Evolutionary conservation across 2,329 filamentous ascomycete species (phyloP).

Genomic region (Cadophora malorum): DNA sequence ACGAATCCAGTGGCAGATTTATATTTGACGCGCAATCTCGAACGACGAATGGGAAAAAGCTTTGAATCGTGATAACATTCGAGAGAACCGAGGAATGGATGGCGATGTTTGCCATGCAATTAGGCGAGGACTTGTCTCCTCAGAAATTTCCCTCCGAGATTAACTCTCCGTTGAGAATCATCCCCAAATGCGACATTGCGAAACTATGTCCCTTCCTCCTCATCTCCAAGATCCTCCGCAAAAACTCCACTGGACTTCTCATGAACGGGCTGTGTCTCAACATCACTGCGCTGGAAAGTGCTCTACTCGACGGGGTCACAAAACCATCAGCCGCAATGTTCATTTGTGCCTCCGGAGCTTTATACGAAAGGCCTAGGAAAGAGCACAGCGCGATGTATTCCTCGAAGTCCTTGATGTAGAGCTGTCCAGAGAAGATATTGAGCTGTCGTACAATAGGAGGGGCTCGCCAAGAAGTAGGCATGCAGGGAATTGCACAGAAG

Average conservation of each 20-base stretch:
- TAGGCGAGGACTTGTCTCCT: neutral
- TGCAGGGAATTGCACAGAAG: neutral
- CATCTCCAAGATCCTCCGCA: neutral
- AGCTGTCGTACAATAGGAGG: neutral
- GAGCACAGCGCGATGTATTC: too few species aligned
- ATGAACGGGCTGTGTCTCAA: neutral
- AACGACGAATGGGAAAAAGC: neutral
- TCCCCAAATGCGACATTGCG: neutral
- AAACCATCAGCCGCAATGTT: too few species aligned
- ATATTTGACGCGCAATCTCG: neutral
- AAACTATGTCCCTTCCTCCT: neutral
- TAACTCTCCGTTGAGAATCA: neutral
- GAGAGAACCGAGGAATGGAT: neutral
- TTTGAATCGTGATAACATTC: too few species aligned
- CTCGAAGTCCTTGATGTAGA: neutral
- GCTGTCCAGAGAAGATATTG: neutral
- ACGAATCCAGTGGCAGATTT: constrained; percentile 13
- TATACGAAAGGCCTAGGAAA: too few species aligned
- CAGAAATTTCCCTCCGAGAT: neutral
- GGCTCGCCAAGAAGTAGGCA: neutral
- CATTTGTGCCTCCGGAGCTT: too few species aligned
- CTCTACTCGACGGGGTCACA: too few species aligned
- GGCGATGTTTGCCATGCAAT: too few species aligned
- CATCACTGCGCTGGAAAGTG: too few species aligned
- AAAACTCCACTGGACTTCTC: neutral